These are phyloP conservation scores for Peronosclerospora sorghi DNA, from an alignment of 352 stramenopile species.

Conservation along the genomic window DNA sequence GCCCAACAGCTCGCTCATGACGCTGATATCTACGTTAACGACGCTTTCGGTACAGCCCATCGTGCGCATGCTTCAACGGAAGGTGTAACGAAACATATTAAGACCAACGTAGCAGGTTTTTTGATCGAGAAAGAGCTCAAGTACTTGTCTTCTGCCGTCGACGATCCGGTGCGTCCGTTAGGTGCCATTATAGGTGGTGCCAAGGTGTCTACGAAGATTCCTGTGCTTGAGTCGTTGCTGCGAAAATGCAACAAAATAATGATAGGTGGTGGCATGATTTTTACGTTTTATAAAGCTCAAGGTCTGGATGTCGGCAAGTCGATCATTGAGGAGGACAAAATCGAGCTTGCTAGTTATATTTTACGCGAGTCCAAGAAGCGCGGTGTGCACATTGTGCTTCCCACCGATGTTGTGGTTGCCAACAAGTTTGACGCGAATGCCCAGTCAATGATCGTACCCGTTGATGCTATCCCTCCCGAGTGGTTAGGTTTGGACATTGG, in stretches of 20 bases:
- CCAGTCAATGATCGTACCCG: conserved; percentile 37
- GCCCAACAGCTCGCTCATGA: conserved; percentile 89
- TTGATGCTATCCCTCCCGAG: conserved; percentile 88
- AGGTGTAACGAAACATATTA: conserved; percentile 92
- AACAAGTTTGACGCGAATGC: conserved; percentile 76
- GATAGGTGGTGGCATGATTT: conserved; percentile 94
- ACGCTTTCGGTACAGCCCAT: conserved; percentile 97
- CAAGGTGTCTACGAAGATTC: conserved; percentile 94
- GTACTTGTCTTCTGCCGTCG: conserved; percentile 88
- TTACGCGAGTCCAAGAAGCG: conserved; percentile 81
- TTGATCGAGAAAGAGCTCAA: conserved; percentile 97
- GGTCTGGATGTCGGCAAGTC: conserved; percentile 90
- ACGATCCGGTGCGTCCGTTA: conserved; percentile 86
- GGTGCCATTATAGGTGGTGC: conserved; percentile 92
- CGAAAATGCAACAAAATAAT: conserved; percentile 95
- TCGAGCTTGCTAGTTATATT: conserved; percentile 90
- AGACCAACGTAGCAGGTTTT: conserved; percentile 89
- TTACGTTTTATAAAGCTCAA: conserved; percentile 96
- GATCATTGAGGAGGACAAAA: conserved; percentile 91
- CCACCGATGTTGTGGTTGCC: conserved; percentile 92
- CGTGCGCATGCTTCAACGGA: conserved; percentile 96
- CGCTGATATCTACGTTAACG: conserved; percentile 95
- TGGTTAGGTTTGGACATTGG: conserved; percentile 93
- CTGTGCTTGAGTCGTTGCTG: conserved; percentile 92
- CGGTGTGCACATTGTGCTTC: conserved; percentile 84